Evolutionary conservation across 768 basidiomycete genomes (phyloP), one percentile per base, ranked within the genome.

Genomic region (Erythrobasidium yunnanense): DNA sequence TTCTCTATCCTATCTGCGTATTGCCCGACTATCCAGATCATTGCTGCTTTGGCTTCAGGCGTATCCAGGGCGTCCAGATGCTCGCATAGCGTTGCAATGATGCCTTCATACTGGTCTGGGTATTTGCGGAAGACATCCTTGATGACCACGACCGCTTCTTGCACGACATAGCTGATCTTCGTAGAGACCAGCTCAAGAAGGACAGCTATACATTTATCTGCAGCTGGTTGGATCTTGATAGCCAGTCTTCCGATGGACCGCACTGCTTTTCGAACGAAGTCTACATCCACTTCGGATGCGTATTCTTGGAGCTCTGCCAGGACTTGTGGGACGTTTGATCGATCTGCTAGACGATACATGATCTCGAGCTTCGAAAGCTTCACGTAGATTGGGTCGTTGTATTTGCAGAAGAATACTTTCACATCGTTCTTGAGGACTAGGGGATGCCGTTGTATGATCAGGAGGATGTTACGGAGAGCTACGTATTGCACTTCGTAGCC

Each of bases 391-490:
- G 95, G 95, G 73, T 97, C 95, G 75, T 97, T 97, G 77, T 97
- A 99, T 77, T 99, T 97, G 87, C 91, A 96, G 78, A 99, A 99
- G 78, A 99, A 97, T 15, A 96, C 92, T 72, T 90, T 90, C 73
- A 99, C 93, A 74, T 97, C 95, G 77, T 95, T 95, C 77, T 88
- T 88, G 45, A 99, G 79, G 32, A 99, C 89, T 13, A 84, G 77
- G 2, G 95, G 91, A 30, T 95, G 82, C 52, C 93, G 83, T 78
- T 97, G 95, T 69, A 99, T 92, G 75, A 99, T 95, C 52, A 99
- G 82, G 53, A 96, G 81, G 74, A 99, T 97, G 74, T 99, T 99
- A 56, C 95, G 85, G 30, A 99, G 79, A 1, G 90, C 89, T 60
- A 99, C 92, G 74, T 97, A 99, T 81, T 97, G 95, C 1, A 99